A percentile compares a stretch with the other conserved stretches of the same genome.
These are phyloP conservation scores for Penicillium glabrum DNA, from an alignment of 2,329 filamentous ascomycete species.

Conservation along the genomic window DNA sequence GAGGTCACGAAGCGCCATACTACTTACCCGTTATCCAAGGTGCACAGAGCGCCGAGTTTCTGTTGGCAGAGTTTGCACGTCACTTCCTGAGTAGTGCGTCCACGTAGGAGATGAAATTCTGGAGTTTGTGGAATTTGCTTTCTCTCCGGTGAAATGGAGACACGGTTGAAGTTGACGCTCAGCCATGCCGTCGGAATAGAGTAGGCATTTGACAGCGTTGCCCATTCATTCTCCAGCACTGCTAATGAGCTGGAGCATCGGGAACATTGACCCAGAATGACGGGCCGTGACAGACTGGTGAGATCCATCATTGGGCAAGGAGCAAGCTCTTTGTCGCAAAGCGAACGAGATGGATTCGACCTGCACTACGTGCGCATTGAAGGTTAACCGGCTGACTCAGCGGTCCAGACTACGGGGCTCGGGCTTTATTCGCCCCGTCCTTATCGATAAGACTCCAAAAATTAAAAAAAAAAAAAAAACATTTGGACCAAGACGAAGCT, in stretches of 20 bases:
- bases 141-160: conserved; percentile 36
- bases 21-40: conserved; percentile 37
- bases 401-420: conserved; percentile 10
- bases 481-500: neutral
- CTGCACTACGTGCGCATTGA: neutral
- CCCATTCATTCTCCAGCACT: conserved; percentile 44
- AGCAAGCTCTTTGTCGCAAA: conserved; percentile 8
- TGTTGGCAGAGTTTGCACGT: conserved; percentile 40
- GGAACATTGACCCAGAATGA: conserved; percentile 39
- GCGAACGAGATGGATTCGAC: neutral
- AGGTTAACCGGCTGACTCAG: conserved; percentile 27
- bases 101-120: conserved; percentile 35
- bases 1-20: neutral
- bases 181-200: conserved; percentile 38
- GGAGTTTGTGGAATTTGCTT: conserved; percentile 39
- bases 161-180: conserved; percentile 39
- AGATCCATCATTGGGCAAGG: conserved; percentile 32
- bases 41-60: conserved; percentile 37
- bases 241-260: conserved; percentile 42
- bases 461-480: conserved; percentile 6
- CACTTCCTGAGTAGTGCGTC: conserved; percentile 38
- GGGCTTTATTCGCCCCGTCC: neutral
- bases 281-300: conserved; percentile 35
- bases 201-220: conserved; percentile 39
- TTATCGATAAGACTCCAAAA: conserved; percentile 7